Evolutionary conservation across 768 basidiomycete species (phyloP), one percentile per base, ranked within the genome.

Genomic region (Hortiboletus flavorubellus): DNA sequence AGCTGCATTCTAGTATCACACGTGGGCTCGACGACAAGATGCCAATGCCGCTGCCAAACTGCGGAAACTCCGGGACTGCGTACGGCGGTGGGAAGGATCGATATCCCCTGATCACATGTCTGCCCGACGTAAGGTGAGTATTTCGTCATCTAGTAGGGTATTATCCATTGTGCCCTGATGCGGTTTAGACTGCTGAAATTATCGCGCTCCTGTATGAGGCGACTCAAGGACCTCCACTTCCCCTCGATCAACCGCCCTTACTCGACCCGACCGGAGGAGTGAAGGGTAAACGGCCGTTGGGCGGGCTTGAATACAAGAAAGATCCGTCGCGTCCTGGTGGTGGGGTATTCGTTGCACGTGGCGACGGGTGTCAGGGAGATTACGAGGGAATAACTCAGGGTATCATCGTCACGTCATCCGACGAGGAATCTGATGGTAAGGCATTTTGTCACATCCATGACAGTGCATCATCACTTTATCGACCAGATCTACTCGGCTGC

Each of bases 101-200:
- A 80, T 94, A 55, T 90, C 88, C 55, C 87, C 90, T 46, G 94
- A 97, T 61, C 94, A 98, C 73, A 95, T 95, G 92, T 92, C 90
- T 40, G 86, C 90, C 18, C 83, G 93, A 73, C 85, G 93, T 60
- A 96, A 96, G 86, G 92, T 78, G 58, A 61, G 80, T 73, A 43
- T 8, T 44, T 16, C 16, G 26, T 45, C 43, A 35, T 23, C 4
- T 51, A 4, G 26, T 37, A 23, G 39, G 15, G 46, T 31, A 14
- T 40, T 14, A 4, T 53, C n/a, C 16, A n/a, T 51, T 37, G 39
- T 56, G 46, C 49, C n/a, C 12, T 56, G 14, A 37, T 12, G 26
- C 15, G 41, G 15, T 54, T 12, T 69, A 94, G 91, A 93, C 91
- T 0, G 85, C 91, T 44, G 94, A 98, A 73, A 95, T 96, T 53